Conservation (phyloP, 441 rosid genomes). For the Raphanus hybrid region DNA sequence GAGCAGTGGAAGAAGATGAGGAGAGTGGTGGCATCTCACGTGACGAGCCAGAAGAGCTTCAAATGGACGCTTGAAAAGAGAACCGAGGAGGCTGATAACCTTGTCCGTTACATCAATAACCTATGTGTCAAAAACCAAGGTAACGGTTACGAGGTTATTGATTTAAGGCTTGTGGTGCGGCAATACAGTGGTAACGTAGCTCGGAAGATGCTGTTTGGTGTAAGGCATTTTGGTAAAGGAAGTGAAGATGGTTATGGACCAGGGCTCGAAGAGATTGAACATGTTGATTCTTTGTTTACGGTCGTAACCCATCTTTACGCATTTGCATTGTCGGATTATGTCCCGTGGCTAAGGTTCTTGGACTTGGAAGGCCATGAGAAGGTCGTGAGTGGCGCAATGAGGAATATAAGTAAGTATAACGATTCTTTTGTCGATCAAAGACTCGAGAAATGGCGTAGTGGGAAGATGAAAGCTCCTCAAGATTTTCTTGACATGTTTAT, state of each 20-base stretch:
- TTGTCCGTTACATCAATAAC: slow-evolving; percentile 47
- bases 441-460: slow-evolving; percentile 48
- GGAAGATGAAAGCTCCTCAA: slow-evolving; percentile 28
- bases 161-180: slow-evolving; percentile 43
- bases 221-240: slow-evolving; percentile 50
- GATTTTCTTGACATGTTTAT: slow-evolving; percentile 62
- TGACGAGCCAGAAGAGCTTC: slow-evolving; percentile 44
- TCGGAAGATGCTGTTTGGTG: slow-evolving; percentile 50
- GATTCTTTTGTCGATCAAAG: slow-evolving; percentile 59
- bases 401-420: slow-evolving; percentile 49
- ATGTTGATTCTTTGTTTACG: slow-evolving; percentile 50
- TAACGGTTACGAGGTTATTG: slow-evolving; percentile 20
- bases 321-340: slow-evolving; percentile 60
- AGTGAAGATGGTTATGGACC: slow-evolving; percentile 57
- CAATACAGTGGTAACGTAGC: slow-evolving; percentile 57
- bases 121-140: slow-evolving; percentile 27
- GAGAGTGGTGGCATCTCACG: slow-evolving; percentile 44
- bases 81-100: slow-evolving; percentile 58
- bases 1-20: slow-evolving; percentile 72
- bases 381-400: slow-evolving; percentile 33
- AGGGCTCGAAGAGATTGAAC: slow-evolving; percentile 54
- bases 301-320: slow-evolving; percentile 44
- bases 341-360: slow-evolving; percentile 53
- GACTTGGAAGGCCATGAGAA: slow-evolving; percentile 69
- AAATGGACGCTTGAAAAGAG: slow-evolving; percentile 38